Percentiles rank a stretch among this genome's conserved stretches.
phyloP scores from a whole-genome alignment of 2,329 filamentous ascomycete genomes.

The Mycosphaerelloides madeirae region DNA sequence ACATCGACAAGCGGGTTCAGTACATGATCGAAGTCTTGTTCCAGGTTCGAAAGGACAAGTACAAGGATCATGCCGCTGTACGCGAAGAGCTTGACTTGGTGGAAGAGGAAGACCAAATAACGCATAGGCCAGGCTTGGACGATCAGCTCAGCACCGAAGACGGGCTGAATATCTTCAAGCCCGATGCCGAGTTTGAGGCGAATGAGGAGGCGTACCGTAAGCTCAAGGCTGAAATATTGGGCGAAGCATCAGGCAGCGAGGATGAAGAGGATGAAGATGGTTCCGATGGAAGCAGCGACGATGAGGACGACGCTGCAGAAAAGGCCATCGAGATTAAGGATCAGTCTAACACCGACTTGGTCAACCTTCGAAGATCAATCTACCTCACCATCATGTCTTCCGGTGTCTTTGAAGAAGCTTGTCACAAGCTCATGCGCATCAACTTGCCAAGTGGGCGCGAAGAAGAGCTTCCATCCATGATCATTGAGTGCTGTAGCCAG shows the following conservation, averaged over 20 bases:
- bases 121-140: slow-evolving; percentile 76
- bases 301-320: slow-evolving; percentile 68
- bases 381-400: slow-evolving; percentile 98
- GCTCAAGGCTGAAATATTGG: slow-evolving; percentile 87
- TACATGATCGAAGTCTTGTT: slow-evolving; percentile 99
- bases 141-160: slow-evolving; percentile 83
- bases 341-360: slow-evolving; percentile 90
- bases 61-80: slow-evolving; percentile 88
- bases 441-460: slow-evolving; percentile 83
- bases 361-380: slow-evolving; percentile 88
- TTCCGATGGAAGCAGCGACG: slow-evolving; percentile 57
- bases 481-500: slow-evolving; percentile 94
- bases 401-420: slow-evolving; percentile 92
- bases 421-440: slow-evolving; percentile 88
- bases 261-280: slow-evolving; percentile 66
- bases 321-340: slow-evolving; percentile 91
- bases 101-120: slow-evolving; percentile 97
- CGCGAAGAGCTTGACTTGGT: slow-evolving; percentile 92
- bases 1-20: slow-evolving; percentile 96
- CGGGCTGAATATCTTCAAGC: slow-evolving; percentile 91
- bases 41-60: slow-evolving; percentile 91
- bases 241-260: slow-evolving; percentile 73
- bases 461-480: slow-evolving; percentile 88
- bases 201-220: slow-evolving; percentile 87
- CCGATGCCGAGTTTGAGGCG: slow-evolving; percentile 81